Evolutionary conservation across 2,329 filamentous ascomycete genomes (phyloP).

Genomic region (Neonectria ditissima): DNA sequence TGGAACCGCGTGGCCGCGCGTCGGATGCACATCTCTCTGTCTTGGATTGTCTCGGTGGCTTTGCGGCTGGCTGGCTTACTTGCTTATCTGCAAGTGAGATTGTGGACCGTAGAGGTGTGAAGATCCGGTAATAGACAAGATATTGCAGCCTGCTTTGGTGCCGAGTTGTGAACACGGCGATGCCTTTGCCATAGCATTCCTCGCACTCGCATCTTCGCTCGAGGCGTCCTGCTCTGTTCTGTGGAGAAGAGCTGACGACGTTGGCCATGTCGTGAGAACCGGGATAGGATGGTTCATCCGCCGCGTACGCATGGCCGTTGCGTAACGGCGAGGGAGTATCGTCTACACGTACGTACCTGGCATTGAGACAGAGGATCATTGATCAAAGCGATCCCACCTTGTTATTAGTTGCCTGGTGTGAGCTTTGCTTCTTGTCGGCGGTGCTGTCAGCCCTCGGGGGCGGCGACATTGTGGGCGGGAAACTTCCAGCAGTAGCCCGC

Average conservation of each 20-base stretch:
- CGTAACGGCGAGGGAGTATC: slow-evolving; percentile 1
- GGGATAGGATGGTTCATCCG: neutral
- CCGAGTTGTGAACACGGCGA: neutral
- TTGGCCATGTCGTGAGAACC: slow-evolving; percentile 14
- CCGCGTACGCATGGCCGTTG: slow-evolving; percentile 9
- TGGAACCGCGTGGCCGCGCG: neutral
- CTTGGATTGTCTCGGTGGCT: neutral
- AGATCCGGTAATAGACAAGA: neutral
- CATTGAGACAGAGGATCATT: neutral
- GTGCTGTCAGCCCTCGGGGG: neutral
- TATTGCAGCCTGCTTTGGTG: too few species aligned
- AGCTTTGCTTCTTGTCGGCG: neutral
- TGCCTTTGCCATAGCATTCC: neutral
- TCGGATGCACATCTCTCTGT: neutral
- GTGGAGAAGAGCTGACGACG: neutral
- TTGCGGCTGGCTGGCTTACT: neutral
- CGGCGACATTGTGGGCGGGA: too few species aligned
- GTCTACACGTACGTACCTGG: neutral
- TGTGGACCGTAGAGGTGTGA: neutral
- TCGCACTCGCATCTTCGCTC: neutral
- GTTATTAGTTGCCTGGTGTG: neutral
- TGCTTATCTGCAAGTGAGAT: neutral
- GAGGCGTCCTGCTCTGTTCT: neutral
- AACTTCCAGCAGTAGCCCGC: neutral
- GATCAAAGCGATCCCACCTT: neutral